Conservation (phyloP, 1,284 basidiomycete species). For the Vanrija humicola region DNA sequence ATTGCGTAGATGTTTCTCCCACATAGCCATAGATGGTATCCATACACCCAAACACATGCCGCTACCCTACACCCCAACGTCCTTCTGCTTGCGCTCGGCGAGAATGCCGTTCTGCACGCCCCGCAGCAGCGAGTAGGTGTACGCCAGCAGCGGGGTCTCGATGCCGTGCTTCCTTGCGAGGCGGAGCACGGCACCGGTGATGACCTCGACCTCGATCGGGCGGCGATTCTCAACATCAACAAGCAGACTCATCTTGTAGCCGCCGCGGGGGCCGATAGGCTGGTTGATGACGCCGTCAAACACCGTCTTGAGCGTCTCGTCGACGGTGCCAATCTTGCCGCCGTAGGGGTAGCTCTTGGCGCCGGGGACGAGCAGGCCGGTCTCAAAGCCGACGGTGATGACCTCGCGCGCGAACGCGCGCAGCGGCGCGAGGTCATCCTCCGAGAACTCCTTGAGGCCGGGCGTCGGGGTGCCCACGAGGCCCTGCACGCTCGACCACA, state of each 20-base stretch:
- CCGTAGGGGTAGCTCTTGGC: slow-evolving; percentile 28
- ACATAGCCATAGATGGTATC: too few relatives aligned
- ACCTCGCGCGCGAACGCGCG: slow-evolving; percentile 41
- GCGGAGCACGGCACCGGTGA: slow-evolving; percentile 30
- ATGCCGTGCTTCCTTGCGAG: slow-evolving; percentile 27
- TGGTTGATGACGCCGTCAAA: not conserved
- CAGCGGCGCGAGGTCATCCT: slow-evolving; percentile 24
- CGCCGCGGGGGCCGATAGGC: slow-evolving; percentile 10
- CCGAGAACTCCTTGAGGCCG: slow-evolving; percentile 22
- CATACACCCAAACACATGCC: too few relatives aligned
- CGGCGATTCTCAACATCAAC: slow-evolving; percentile 37
- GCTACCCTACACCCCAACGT: too few relatives aligned
- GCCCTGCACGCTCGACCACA: slow-evolving; percentile 37
- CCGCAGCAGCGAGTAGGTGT: slow-evolving; percentile 32
- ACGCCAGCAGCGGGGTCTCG: slow-evolving; percentile 24
- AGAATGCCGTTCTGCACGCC: slow-evolving; percentile 24
- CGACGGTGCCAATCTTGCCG: slow-evolving; percentile 13
- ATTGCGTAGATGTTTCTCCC: too few relatives aligned
- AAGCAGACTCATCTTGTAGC: slow-evolving; percentile 36
- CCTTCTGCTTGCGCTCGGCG: not conserved
- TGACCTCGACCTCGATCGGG: slow-evolving; percentile 44
- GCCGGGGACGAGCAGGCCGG: slow-evolving; percentile 37
- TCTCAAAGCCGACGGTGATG: slow-evolving; percentile 32
- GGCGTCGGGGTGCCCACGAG: slow-evolving; percentile 32
- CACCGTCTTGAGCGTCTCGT: slow-evolving; percentile 9